Percentiles rank a stretch among this genome's conserved stretches.
Conservation (phyloP, 768 basidiomycete genomes). For the Gelatoporia subvermispora region DNA sequence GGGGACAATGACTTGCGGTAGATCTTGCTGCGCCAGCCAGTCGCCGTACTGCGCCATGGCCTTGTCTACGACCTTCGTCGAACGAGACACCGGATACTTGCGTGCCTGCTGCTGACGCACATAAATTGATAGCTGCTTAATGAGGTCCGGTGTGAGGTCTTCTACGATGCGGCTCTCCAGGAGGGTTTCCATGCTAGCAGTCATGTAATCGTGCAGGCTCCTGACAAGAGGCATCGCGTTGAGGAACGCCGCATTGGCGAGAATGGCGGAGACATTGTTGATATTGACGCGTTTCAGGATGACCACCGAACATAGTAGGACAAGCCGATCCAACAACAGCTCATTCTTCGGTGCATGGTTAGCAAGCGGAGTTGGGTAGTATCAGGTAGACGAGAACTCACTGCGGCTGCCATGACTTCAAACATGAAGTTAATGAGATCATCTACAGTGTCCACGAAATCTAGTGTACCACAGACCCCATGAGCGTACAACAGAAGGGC, state of each 20-base stretch:
- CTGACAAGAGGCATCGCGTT: slow-evolving; percentile 64
- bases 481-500: slow-evolving; percentile 35
- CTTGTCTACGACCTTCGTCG: slow-evolving; percentile 42
- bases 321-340: slow-evolving; percentile 79
- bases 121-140: slow-evolving; percentile 62
- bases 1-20: slow-evolving; percentile 51
- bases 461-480: not conserved
- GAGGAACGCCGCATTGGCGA: slow-evolving; percentile 78
- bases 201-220: slow-evolving; percentile 74
- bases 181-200: slow-evolving; percentile 80
- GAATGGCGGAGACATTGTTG: slow-evolving; percentile 74
- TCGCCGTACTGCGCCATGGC: slow-evolving; percentile 59
- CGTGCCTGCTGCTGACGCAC: slow-evolving; percentile 53
- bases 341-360: slow-evolving; percentile 55
- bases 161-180: slow-evolving; percentile 80
- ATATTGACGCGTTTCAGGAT: slow-evolving; percentile 64
- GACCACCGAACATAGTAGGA: slow-evolving; percentile 75
- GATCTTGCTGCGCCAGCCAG: slow-evolving; percentile 69
- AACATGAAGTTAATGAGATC: slow-evolving; percentile 84
- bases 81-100: slow-evolving; percentile 65
- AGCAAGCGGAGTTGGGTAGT: not conserved
- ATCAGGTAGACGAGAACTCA: slow-evolving; percentile 37
- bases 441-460: slow-evolving; percentile 53
- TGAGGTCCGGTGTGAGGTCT: slow-evolving; percentile 57
- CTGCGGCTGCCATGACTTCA: slow-evolving; percentile 79